Base-by-base conservation (phyloP, 78 protist species). In the Cyanophora paradoxa region DNA sequence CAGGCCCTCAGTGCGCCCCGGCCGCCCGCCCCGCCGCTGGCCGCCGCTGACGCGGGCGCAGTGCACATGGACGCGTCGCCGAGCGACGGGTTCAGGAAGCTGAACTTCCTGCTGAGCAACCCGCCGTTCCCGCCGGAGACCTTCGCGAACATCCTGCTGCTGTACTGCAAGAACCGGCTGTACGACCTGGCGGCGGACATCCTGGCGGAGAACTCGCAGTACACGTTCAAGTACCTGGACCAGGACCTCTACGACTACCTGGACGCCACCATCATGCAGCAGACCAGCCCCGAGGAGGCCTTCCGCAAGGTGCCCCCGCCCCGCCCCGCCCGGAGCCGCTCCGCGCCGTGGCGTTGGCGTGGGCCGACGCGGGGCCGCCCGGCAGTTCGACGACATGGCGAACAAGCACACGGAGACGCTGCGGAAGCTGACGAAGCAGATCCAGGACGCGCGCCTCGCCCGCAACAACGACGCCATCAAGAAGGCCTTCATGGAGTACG, bases 71-170 rank as follows among this genome's bases (percentile, higher is more conserved):
- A 86, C 14, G 56, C 42, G n/a, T 86, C 85, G 26, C 82, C 92
- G 10, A 74, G 50, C 17, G 56, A 2, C 2, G 89, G 86, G n/a
- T 81, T 88, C 66, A 19, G 44, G 52, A 91, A 91, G 83, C 62
- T 91, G 50, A 71, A 75, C 24, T 86, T 62, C 61, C 78, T 91
- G 34, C 54, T 91, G 22, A 41, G 41, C 14, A 26, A 33, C 46
- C 86, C 86, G 39, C 92, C 95, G 22, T 85, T 84, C 81, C 92
- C 92, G 11, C 86, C 91, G 4, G 92, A 91, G 77, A 88, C 92
- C 17, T 79, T 88, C 37, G 76, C 62, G 20, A 91, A 91, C 66
- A 72, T 91, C 14, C 82, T 91, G 37, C 77, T 91, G n/a, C 73
- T 91, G 26, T 83, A 78, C 77, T 85, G 88, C 85, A 73, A 83